Evolutionary conservation across 2,329 filamentous ascomycete species (phyloP).

Genomic region (Aspergillus tanneri): DNA sequence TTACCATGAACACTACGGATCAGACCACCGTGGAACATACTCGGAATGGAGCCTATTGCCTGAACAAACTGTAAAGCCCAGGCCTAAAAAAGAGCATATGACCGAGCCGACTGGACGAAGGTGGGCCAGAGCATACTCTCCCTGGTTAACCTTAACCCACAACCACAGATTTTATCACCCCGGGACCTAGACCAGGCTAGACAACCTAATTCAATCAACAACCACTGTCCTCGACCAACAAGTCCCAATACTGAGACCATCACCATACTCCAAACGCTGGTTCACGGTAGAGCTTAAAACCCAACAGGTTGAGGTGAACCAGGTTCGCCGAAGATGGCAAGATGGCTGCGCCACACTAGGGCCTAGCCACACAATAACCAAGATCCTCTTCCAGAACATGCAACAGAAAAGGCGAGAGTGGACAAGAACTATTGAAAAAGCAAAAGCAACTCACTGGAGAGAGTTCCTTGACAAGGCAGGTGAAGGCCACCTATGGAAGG

Average conservation of each 20-base stretch:
- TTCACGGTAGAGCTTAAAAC: no score
- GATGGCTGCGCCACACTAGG: conserved; percentile 8
- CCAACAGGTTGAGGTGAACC: conserved; percentile 22
- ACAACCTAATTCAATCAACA: conserved; percentile 3
- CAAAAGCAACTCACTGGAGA: no score
- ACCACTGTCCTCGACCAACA: conserved; percentile 12
- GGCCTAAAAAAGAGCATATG: conserved; percentile 15
- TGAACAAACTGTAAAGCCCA: conserved; percentile 1
- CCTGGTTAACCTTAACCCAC: conserved; percentile 1
- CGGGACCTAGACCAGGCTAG: conserved; percentile 9
- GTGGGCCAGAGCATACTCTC: conserved; percentile 9
- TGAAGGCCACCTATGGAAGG: conserved; percentile 19
- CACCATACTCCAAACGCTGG: conserved; percentile 25
- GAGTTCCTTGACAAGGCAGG: conserved; percentile 23
- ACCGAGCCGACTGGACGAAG: conserved; percentile 15
- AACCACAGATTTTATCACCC: conserved; percentile 11
- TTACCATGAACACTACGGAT: conserved; percentile 26
- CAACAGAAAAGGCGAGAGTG: conserved; percentile 17
- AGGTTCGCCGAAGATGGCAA: conserved; percentile 21
- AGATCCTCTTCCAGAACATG: conserved; percentile 15
- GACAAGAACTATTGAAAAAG: conserved; percentile 21
- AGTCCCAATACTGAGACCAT: conserved; percentile 10
- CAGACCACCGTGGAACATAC: conserved; percentile 21
- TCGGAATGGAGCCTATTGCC: no score
- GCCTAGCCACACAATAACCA: conserved; percentile 8